A percentile compares a stretch with the other conserved stretches of the same genome.
Conservation (phyloP, 2,329 filamentous ascomycete species). For the Diaporthe ilicicola region DNA sequence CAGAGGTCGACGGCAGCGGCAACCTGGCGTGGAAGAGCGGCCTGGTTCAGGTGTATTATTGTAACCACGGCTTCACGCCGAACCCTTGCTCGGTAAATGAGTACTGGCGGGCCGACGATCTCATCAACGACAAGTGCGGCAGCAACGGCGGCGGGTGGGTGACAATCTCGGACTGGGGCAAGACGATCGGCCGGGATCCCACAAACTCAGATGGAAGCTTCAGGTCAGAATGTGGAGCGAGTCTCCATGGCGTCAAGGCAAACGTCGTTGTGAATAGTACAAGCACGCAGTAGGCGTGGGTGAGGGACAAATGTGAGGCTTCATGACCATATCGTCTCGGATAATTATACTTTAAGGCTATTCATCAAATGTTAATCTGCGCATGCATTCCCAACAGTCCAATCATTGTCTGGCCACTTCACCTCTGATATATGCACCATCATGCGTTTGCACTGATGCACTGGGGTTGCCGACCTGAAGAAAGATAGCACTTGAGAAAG, state of each 20-base stretch:
- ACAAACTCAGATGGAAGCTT: conserved; percentile 30
- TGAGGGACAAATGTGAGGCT: not conserved
- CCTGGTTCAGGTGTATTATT: conserved; percentile 31
- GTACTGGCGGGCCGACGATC: conserved; percentile 34
- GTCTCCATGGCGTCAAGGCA: conserved; percentile 24
- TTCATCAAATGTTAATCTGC: not conserved
- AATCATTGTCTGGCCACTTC: not conserved
- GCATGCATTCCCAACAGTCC: not conserved
- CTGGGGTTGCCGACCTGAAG: not conserved
- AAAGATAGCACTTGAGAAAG: too few species aligned
- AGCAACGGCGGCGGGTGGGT: conserved; percentile 31
- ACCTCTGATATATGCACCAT: too few species aligned
- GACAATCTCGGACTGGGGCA: conserved; percentile 25
- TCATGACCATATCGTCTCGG: not conserved
- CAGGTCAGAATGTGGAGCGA: conserved; percentile 28
- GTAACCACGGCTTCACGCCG: conserved; percentile 29
- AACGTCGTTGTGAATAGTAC: conserved; percentile 21
- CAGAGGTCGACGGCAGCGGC: conserved; percentile 30
- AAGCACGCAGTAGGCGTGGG: not conserved
- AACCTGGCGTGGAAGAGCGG: conserved; percentile 32
- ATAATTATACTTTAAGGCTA: too few species aligned
- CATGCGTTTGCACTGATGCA: not conserved
- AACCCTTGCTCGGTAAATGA: conserved; percentile 29
- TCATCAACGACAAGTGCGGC: conserved; percentile 31
- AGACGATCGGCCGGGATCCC: conserved; percentile 32